Evolutionary conservation across 2,329 filamentous ascomycete species (phyloP).

Genomic region (Tolypocladium paradoxum): DNA sequence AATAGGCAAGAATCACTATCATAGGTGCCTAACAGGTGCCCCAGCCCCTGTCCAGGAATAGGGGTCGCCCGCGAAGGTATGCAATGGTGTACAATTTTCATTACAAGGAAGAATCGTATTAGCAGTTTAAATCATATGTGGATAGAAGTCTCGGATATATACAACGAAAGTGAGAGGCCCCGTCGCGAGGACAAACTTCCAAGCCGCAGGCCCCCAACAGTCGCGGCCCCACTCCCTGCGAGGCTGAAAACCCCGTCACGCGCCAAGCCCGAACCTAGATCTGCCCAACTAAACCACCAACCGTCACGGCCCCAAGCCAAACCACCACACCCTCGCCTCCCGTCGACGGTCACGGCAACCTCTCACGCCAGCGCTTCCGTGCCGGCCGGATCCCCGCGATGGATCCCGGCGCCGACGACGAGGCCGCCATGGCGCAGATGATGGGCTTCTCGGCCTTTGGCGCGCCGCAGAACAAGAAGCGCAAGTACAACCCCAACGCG

Average conservation of each 20-base stretch:
- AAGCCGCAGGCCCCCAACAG: not conserved
- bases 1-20: too few species aligned
- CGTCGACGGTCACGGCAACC: too few species aligned
- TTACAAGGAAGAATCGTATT: too few species aligned
- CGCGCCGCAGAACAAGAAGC: constrained; percentile 45
- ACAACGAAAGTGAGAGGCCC: not conserved
- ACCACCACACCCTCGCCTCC: not conserved
- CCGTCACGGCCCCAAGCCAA: not conserved
- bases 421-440: constrained; percentile 47
- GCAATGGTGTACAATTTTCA: too few species aligned
- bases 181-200: not conserved
- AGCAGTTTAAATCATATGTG: too few species aligned
- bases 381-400: not conserved
- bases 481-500: constrained; percentile 50
- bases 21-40: too few species aligned
- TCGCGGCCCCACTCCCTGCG: not conserved
- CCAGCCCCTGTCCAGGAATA: too few species aligned
- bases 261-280: not conserved
- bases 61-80: too few species aligned
- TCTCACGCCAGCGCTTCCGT: not conserved
- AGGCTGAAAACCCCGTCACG: not conserved
- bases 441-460: constrained; percentile 71
- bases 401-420: constrained; percentile 15
- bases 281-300: not conserved
- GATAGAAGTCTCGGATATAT: not conserved